These are phyloP conservation scores for Acacia confusa DNA, from an alignment of 306 rosid species.

Conservation along the genomic window DNA sequence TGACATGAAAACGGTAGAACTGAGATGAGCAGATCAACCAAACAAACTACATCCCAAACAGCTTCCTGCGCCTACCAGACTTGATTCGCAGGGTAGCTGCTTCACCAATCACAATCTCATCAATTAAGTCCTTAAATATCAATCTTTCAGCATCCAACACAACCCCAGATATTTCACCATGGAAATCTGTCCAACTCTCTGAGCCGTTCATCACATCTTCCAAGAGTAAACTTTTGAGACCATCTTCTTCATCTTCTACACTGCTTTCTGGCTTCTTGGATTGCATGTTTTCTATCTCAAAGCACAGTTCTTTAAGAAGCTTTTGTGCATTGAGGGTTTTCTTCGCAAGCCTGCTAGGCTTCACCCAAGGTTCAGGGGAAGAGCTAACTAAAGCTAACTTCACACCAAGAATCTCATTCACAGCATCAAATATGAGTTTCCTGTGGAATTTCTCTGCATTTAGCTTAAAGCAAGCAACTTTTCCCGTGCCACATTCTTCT, in stretches of 20 bases:
- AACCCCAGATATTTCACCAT: constrained; percentile 53
- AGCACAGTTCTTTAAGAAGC: constrained; percentile 78
- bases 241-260: constrained; percentile 61
- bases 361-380: constrained; percentile 59
- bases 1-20: constrained; percentile 23
- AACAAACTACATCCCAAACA: constrained; percentile 56
- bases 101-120: constrained; percentile 72
- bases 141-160: constrained; percentile 75
- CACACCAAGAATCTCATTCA: constrained; percentile 69
- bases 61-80: constrained; percentile 62
- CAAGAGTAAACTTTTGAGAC: constrained; percentile 46
- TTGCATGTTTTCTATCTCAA: constrained; percentile 66
- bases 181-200: constrained; percentile 62
- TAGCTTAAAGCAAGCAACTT: constrained; percentile 35
- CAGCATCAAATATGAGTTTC: constrained; percentile 79
- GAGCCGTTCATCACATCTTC: constrained; percentile 64
- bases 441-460: constrained; percentile 61
- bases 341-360: constrained; percentile 55
- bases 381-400: constrained; percentile 46
- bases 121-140: constrained; percentile 80
- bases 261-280: constrained; percentile 47
- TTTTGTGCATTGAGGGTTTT: constrained; percentile 66
- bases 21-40: constrained; percentile 28
- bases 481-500: constrained; percentile 48
- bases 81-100: constrained; percentile 59